A percentile compares a stretch with the other conserved stretches of the same genome.
Evolutionary conservation across 345 rosid genomes (phyloP).

Genomic region (Hibiscus mutabilis): DNA sequence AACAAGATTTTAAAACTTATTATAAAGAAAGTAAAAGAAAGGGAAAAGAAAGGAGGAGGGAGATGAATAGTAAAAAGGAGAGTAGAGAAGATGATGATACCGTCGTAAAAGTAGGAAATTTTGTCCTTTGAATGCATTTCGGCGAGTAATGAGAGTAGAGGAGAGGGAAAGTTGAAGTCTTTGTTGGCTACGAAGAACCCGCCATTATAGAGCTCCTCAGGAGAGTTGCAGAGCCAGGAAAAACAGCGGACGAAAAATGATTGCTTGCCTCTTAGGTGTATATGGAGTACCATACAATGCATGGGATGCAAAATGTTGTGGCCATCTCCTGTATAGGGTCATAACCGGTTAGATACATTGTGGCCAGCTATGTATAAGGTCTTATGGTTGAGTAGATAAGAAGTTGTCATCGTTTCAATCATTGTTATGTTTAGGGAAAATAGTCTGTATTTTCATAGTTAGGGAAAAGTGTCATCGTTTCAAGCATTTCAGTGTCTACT

Average conservation of each 20-base stretch:
- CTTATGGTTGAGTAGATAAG: too few relatives aligned
- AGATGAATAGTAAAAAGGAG: background rate
- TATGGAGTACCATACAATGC: background rate
- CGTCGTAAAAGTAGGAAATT: slow-evolving; percentile 90
- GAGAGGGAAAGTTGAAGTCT: background rate
- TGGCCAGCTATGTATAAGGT: too few relatives aligned
- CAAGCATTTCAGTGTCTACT: too few relatives aligned
- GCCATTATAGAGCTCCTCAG: slow-evolving; percentile 5
- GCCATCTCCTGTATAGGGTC: too few relatives aligned
- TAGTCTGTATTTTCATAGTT: too few relatives aligned
- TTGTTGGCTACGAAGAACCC: slow-evolving; percentile 15
- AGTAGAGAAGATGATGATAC: slow-evolving; percentile 24
- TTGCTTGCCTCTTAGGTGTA: background rate
- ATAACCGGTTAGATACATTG: too few relatives aligned
- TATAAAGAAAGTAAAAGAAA: background rate
- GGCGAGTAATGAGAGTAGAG: background rate
- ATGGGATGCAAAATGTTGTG: background rate
- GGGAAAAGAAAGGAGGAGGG: background rate
- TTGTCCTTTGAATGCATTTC: slow-evolving; percentile 81
- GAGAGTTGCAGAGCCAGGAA: background rate
- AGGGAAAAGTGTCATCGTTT: too few relatives aligned
- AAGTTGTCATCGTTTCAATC: too few relatives aligned
- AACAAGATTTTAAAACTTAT: background rate
- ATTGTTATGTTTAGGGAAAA: too few relatives aligned
- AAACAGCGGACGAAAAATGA: background rate